Base-by-base conservation (phyloP, 345 rosid species). In the Melaleuca alternifolia region DNA sequence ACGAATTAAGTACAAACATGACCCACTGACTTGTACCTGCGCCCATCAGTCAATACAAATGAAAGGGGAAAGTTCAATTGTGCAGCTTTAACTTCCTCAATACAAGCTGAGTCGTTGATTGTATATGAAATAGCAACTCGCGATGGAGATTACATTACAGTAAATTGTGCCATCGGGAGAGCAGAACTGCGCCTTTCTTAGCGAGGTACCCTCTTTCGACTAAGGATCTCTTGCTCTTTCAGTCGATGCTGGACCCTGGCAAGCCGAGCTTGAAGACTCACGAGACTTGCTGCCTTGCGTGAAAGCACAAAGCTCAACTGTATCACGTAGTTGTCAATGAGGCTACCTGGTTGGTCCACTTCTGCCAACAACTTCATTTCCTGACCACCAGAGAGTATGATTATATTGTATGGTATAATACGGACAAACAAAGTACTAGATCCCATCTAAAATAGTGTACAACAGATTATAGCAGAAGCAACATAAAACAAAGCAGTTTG, bases 161-260 rank as follows among this genome's bases (percentile, higher is more conserved):
- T 53, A 24, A 53, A 30, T 13, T 18, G 85, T 15, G 28, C 54
- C 59, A 83, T 83, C 59, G 48, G 23, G 6, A 24, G 54, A 28
- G 86, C 44, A 46, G 23, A 61, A 57, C 41, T 10, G 52, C 1
- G 23, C 21, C n/a, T 12, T 16, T 30, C 75, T 87, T 86, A 94
- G 44, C 95, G 96, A 87, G 93, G 95, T 87, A 94, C 93, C 92
- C 97, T 93, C 92, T 96, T 96, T 88, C 97, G 93, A 87, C 96
- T 94, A 71, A 95, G 98, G 61, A 95, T 94, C 93, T 97, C 99
- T 88, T 94, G 98, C 87, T 97, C 98, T 90, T 95, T 96, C 50
- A 97, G 92, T 84, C 99, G 96, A 90, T 97, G 98, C 89, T 96
- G 99, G 92, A 97, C 96, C 90, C 98, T 93, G 75, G 99, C 97